A percentile compares a stretch with the other conserved stretches of the same genome.
These are phyloP conservation scores for Citrus australasica DNA, from an alignment of 345 rosid genomes.

Conservation along the genomic window DNA sequence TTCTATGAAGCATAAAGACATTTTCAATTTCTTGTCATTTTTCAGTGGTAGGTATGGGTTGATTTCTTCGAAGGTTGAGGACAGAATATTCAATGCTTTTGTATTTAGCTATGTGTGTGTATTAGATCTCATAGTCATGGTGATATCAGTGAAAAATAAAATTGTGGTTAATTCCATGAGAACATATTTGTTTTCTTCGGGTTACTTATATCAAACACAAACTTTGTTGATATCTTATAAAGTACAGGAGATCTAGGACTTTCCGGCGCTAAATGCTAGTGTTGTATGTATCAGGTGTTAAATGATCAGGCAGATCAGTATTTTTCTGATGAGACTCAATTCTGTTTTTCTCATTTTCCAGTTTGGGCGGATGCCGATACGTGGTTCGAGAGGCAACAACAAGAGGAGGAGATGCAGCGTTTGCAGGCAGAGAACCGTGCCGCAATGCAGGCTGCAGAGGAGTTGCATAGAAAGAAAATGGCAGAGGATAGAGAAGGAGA, in stretches of 20 bases:
- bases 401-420: conserved; percentile 80
- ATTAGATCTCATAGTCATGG: not conserved
- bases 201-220: not conserved
- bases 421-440: conserved; percentile 82
- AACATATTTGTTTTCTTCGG: not conserved
- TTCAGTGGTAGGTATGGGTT: not conserved
- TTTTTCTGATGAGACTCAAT: conserved; percentile 1
- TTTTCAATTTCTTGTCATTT: not conserved
- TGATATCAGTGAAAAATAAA: not conserved
- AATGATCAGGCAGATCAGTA: not conserved
- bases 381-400: conserved; percentile 95
- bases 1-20: not conserved
- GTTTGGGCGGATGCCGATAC: conserved; percentile 99
- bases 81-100: not conserved
- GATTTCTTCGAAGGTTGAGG: not conserved
- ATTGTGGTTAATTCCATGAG: not conserved
- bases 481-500: conserved; percentile 86
- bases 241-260: not conserved
- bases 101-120: not conserved
- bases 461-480: conserved; percentile 80
- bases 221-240: not conserved
- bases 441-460: conserved; percentile 88
- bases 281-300: not conserved
- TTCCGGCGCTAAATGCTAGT: not conserved
- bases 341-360: conserved; percentile 22